A percentile compares a stretch with the other conserved stretches of the same genome.
Conservation (phyloP, 2,329 filamentous ascomycete genomes). For the Aspergillus luchuensis region DNA sequence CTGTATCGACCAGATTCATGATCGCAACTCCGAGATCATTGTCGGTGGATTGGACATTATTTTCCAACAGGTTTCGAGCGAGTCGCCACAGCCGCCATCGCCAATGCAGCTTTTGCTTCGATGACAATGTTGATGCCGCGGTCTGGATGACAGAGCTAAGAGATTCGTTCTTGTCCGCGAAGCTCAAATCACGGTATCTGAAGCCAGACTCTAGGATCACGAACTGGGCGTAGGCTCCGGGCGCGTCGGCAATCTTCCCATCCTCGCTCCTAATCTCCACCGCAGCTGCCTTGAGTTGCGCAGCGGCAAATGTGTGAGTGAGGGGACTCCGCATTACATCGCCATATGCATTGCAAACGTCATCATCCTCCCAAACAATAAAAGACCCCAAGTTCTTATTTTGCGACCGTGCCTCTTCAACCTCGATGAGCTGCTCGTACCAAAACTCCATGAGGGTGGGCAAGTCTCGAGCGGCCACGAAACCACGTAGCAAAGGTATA, state of each 20-base stretch:
- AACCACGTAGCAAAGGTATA: conserved; percentile 44
- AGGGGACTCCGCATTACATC: conserved; percentile 37
- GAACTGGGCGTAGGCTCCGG: conserved; percentile 38
- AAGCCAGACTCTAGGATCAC: conserved; percentile 41
- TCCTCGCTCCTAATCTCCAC: conserved; percentile 30
- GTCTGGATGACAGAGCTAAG: conserved; percentile 31
- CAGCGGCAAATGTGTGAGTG: conserved; percentile 30
- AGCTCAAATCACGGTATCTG: conserved; percentile 27
- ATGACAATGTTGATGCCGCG: conserved; percentile 33
- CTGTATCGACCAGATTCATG: conserved; percentile 29
- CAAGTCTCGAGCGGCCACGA: conserved; percentile 44
- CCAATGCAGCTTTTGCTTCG: conserved; percentile 38
- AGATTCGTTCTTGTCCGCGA: conserved; percentile 26
- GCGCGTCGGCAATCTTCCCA: conserved; percentile 29
- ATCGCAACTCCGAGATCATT: conserved; percentile 23
- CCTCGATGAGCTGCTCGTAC: conserved; percentile 40
- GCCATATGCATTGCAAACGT: conserved; percentile 41
- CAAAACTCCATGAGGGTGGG: conserved; percentile 44
- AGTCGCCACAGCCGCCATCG: conserved; percentile 47
- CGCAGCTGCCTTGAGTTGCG: conserved; percentile 36
- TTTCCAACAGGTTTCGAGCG: conserved; percentile 36
- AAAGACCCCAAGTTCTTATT: conserved; percentile 27
- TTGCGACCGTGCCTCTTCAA: conserved; percentile 37
- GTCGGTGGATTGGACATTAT: conserved; percentile 28
- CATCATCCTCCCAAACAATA: conserved; percentile 51